Evolutionary conservation across 2,329 filamentous ascomycete species (phyloP).

Genomic region (Neofusicoccum cordaticola): DNA sequence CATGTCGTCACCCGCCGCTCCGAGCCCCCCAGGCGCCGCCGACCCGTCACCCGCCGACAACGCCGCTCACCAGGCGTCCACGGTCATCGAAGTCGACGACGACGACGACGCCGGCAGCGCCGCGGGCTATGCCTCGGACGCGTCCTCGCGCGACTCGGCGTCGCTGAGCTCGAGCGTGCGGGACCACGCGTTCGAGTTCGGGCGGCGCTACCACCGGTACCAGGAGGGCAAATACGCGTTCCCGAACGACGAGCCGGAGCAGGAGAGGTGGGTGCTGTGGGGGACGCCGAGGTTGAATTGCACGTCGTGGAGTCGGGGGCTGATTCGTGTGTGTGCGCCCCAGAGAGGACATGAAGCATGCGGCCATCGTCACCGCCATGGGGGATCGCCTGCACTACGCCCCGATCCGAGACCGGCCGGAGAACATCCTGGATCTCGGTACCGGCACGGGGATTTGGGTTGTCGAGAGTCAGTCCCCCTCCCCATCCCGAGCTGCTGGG

Average conservation of each 20-base stretch:
- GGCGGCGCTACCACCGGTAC: conserved; percentile 21
- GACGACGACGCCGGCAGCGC: conserved; percentile 14
- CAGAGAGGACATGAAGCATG: conserved; percentile 21
- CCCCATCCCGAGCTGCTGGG: too few species aligned
- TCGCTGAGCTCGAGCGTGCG: conserved; percentile 33
- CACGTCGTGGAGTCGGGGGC: neutral
- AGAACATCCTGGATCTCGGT: conserved; percentile 13
- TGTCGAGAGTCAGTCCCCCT: conserved; percentile 27
- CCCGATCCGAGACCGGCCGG: conserved; percentile 8
- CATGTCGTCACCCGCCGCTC: neutral
- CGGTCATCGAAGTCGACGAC: conserved; percentile 38
- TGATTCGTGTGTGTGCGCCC: conserved; percentile 24
- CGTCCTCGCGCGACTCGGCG: neutral
- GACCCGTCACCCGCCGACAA: conserved; percentile 38
- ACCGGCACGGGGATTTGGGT: conserved; percentile 21
- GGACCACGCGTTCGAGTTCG: conserved; percentile 21
- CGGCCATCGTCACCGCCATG: conserved; percentile 1
- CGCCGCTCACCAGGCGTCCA: conserved; percentile 37
- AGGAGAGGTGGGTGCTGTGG: conserved; percentile 33
- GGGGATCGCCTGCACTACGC: conserved; percentile 9
- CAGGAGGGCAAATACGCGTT: conserved; percentile 33
- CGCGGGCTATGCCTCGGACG: conserved; percentile 22
- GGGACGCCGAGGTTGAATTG: too few species aligned
- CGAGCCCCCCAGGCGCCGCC: neutral
- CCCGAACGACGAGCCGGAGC: conserved; percentile 38